Conservation (phyloP, 164 flowering plant species). For the Houttuynia cordata region DNA sequence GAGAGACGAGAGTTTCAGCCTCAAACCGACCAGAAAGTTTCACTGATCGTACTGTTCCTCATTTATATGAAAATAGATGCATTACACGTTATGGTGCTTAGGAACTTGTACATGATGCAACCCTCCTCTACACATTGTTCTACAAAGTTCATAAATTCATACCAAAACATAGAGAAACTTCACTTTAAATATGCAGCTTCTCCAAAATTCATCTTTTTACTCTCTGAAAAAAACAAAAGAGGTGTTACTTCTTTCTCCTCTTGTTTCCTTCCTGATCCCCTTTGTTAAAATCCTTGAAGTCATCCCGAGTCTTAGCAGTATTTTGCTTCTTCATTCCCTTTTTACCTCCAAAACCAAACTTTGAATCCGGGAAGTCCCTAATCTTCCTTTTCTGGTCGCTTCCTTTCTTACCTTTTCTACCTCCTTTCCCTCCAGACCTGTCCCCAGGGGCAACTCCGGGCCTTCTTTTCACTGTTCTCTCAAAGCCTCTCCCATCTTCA, state of each 20-base stretch:
- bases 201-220: too few species aligned
- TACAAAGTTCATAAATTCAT: too few species aligned
- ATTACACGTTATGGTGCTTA: too few species aligned
- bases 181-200: too few species aligned
- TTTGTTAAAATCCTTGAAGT: constrained; percentile 40
- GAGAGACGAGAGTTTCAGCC: too few species aligned
- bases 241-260: constrained; percentile 35
- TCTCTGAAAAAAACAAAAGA: too few species aligned
- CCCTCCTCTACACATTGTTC: too few species aligned
- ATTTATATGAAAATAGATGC: too few species aligned
- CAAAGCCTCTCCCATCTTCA: constrained; percentile 54
- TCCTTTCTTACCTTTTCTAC: constrained; percentile 26
- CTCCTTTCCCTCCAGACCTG: constrained; percentile 63
- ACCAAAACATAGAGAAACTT: too few species aligned
- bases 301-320: constrained; percentile 56
- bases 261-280: constrained; percentile 25
- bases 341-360: constrained; percentile 48
- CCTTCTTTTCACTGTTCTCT: constrained; percentile 48
- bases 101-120: too few species aligned
- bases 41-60: too few species aligned
- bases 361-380: constrained; percentile 31
- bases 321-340: constrained; percentile 84
- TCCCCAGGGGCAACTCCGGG: constrained; percentile 75
- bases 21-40: too few species aligned
- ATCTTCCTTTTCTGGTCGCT: constrained; percentile 20